Conservation (phyloP, 192 early-diverging fungal species). For the Coemansia sp. region DNA sequence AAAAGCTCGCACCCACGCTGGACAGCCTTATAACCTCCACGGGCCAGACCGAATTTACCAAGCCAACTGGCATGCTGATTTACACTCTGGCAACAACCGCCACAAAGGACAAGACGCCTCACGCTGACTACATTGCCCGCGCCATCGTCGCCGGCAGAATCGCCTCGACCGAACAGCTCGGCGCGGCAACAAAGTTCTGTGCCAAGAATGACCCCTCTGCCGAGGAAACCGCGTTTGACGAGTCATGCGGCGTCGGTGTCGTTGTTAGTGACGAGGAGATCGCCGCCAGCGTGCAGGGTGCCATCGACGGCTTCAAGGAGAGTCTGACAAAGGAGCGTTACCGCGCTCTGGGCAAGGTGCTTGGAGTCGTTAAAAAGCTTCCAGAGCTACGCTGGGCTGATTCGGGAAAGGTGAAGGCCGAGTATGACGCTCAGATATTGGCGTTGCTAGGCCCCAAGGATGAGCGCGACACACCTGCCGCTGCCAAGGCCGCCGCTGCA, state of each 20-base stretch:
- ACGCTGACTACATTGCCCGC: slow-evolving; percentile 80
- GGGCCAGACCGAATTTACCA: slow-evolving; percentile 63
- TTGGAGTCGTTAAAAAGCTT: slow-evolving; percentile 72
- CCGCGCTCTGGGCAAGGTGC: slow-evolving; percentile 73
- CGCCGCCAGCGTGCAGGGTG: slow-evolving; percentile 61
- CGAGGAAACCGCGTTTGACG: slow-evolving; percentile 76
- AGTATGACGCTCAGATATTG: slow-evolving; percentile 83
- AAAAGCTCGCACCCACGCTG: slow-evolving; percentile 87
- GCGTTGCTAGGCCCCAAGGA: slow-evolving; percentile 97
- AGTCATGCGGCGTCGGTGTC: slow-evolving; percentile 93
- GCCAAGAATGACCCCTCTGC: slow-evolving; percentile 64
- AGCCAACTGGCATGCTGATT: slow-evolving; percentile 78
- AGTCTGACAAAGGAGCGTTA: slow-evolving; percentile 86
- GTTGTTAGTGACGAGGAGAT: slow-evolving; percentile 82
- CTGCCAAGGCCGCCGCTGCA: slow-evolving; percentile 37
- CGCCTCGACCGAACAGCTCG: slow-evolving; percentile 82
- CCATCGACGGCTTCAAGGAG: slow-evolving; percentile 71
- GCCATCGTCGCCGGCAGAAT: slow-evolving; percentile 76
- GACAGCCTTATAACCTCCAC: slow-evolving; percentile 73
- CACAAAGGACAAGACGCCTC: slow-evolving; percentile 69
- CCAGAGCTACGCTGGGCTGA: slow-evolving; percentile 89
- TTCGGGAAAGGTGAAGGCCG: slow-evolving; percentile 81
- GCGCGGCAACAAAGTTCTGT: slow-evolving; percentile 91
- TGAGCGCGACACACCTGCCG: slow-evolving; percentile 83
- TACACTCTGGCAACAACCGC: slow-evolving; percentile 89